Conservation (phyloP, 1,139 yeast genomes). For the Yamadazyma jaroonii region DNA sequence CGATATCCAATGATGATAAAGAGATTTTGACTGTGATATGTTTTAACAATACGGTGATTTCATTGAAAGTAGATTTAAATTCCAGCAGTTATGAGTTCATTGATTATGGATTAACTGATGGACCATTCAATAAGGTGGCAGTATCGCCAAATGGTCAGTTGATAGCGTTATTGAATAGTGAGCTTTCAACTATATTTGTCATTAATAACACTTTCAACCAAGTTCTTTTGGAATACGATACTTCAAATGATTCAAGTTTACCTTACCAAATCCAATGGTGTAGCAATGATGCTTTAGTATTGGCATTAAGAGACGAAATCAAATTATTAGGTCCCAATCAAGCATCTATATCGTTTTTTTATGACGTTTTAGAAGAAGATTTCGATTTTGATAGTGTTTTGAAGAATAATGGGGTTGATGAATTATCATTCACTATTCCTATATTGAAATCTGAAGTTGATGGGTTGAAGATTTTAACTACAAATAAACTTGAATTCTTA, state of each 20-base stretch:
- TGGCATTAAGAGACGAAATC: conserved; percentile 61
- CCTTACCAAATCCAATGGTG: conserved; percentile 69
- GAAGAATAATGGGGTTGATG: conserved; percentile 20
- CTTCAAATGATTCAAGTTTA: conserved; percentile 33
- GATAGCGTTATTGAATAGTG: conserved; percentile 52
- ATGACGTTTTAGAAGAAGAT: conserved; percentile 36
- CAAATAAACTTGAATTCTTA: conserved; percentile 58
- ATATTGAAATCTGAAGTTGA: conserved; percentile 55
- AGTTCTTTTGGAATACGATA: conserved; percentile 51
- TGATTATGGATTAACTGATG: conserved; percentile 47
- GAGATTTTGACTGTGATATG: conserved; percentile 21
- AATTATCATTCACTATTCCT: conserved; percentile 33
- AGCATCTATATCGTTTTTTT: conserved; percentile 49
- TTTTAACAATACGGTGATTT: conserved; percentile 27
- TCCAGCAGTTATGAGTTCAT: conserved; percentile 22
- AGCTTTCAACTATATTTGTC: conserved; percentile 48
- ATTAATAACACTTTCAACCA: conserved; percentile 50
- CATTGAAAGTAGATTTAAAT: conserved; percentile 25
- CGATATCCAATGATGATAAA: conserved; percentile 8
- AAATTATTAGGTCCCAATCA: conserved; percentile 72
- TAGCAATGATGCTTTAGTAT: conserved; percentile 75
- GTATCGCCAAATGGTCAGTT: conserved; percentile 63
- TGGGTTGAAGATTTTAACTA: conserved; percentile 67
- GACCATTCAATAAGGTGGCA: conserved; percentile 53
- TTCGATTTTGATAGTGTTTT: conserved; percentile 30